Base-by-base conservation (phyloP, 164 flowering plant genomes). In the Magnolia changhungtana region DNA sequence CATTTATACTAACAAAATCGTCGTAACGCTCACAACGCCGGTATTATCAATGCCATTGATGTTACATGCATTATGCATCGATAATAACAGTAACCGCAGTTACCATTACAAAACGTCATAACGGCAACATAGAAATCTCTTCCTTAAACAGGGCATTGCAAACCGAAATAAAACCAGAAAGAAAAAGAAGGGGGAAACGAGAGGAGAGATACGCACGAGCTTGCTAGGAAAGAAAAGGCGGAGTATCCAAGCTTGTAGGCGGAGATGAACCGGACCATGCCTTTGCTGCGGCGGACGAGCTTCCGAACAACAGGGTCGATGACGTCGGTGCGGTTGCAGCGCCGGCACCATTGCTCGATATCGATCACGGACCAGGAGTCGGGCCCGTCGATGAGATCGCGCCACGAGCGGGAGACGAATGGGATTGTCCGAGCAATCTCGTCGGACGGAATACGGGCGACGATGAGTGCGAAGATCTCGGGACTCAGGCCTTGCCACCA, bases 341-440 rank as follows among this genome's bases (percentile, higher is more conserved):
- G 68, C 1, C 50, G 74, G 74, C 97, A 88, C 96, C 97, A 93
- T 37, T 88, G 89, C 75, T 86, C 90, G 68, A 95, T 88, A 82
- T 95, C 90, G 14, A 93, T 90, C 85, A 91, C 93, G 81, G 90
- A 91, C 98, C 98, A 95, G 75, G 97, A 95, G 74, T 90, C 91
- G 31, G 98, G 98, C 20, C 95, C 97, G 6, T 58, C 65, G 45
- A 90, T 92, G 0, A 83, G 91, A 71, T 77, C 86, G 1, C 78
- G 61, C 98, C 98, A 95, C 19, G 95, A 84, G 82, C 89, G 89
- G 83, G 97, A 93, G 4, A 95, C 97, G 64, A 87, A 78, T 2
- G 98, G 97, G 9, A 95, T 81, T 72, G 89, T 89, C 65, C 89
- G 88, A 3, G 90, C 76, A 24, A 80, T 79, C 78, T 91, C 93